Evolutionary conservation across 2,329 filamentous ascomycete genomes (phyloP), one percentile per base, ranked within the genome.

Genomic region (Monosporascus sp.): DNA sequence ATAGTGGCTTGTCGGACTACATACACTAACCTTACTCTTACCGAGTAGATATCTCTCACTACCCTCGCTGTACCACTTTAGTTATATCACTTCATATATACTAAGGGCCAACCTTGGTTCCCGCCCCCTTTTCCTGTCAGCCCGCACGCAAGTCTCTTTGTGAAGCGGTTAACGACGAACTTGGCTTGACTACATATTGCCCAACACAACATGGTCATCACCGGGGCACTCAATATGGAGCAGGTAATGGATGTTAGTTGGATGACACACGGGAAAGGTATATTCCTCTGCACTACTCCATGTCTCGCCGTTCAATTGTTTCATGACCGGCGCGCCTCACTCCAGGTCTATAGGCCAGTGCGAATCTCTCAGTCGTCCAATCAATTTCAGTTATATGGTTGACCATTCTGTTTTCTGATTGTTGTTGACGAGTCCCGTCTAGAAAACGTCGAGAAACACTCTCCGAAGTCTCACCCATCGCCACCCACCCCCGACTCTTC

Each of bases 231-330:
- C 67, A 75, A 61, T 56, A 93, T 93, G 89, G 89, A 93, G 72
- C 85, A 88, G 62, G 82, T 89, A 60, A 82, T 95, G 65, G 90
- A 96, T 72, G 90, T 95, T 66, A 91, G 88, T 72, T 96, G 90
- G 90, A 88, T 95, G 77, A 80, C 80, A 62, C 88, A 94, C 72
- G 88, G 89, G 67, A 91, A 88, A 86, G 90, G 90, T 89, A 78
- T 72, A 11, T 45, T 11, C n/a, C 41, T 44, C 41, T 38, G 22
- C 25, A 22, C 39, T 14, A 9, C 24, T 20, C 52, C 34, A 49
- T 20, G 24, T 27, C 46, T 15, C 34, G 20, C 25, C 51, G 17
- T 51, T 36, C 27, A 31, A 31, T 31, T n/a, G 27, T 9, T 31
- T 31, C 27, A 11, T 11, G 27, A 31, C 27, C 9, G 9, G 27